Percentiles rank a stretch among this genome's conserved stretches.
These are phyloP conservation scores for Ascochyta pisi DNA, from an alignment of 2,329 filamentous ascomycete genomes.

Conservation along the genomic window DNA sequence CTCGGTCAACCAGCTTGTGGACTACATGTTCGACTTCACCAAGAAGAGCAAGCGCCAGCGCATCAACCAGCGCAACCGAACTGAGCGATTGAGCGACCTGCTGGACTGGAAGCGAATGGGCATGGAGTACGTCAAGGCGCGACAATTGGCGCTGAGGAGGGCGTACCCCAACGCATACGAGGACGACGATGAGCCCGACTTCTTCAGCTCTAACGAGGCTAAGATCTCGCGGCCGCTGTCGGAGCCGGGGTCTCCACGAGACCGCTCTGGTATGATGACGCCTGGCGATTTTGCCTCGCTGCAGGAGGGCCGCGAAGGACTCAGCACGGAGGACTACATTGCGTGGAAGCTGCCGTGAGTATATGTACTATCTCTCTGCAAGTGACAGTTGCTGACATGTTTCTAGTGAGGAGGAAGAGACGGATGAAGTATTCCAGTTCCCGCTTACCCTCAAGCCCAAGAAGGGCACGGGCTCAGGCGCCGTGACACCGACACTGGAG, in stretches of 20 bases:
- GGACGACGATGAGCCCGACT: conserved; percentile 79
- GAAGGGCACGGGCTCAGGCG: conserved; percentile 44
- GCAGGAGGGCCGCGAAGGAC: conserved; percentile 89
- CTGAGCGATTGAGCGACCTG: conserved; percentile 90
- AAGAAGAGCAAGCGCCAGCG: conserved; percentile 93
- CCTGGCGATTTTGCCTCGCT: conserved; percentile 96
- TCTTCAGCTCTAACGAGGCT: conserved; percentile 89
- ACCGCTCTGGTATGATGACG: conserved; percentile 97
- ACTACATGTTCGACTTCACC: conserved; percentile 93
- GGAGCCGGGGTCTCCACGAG: conserved; percentile 89
- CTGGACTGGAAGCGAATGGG: conserved; percentile 99
- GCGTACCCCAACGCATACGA: conserved; percentile 90
- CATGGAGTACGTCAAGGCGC: conserved; percentile 97
- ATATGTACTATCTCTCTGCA: not conserved
- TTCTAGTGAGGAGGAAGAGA: conserved; percentile 81
- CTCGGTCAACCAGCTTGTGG: conserved; percentile 91
- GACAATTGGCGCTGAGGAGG: conserved; percentile 87
- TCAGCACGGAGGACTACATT: conserved; percentile 97
- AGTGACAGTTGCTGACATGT: conserved; percentile 38
- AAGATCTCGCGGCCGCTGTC: conserved; percentile 96
- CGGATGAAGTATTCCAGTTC: conserved; percentile 78
- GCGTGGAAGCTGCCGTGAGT: conserved; percentile 98
- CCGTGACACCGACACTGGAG: conserved; percentile 38
- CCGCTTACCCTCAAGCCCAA: conserved; percentile 69
- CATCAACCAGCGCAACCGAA: conserved; percentile 98